Percentiles rank a stretch among this genome's conserved stretches.
phyloP scores from a whole-genome alignment of 148 eudicot species.

The Camellia sinensis region DNA sequence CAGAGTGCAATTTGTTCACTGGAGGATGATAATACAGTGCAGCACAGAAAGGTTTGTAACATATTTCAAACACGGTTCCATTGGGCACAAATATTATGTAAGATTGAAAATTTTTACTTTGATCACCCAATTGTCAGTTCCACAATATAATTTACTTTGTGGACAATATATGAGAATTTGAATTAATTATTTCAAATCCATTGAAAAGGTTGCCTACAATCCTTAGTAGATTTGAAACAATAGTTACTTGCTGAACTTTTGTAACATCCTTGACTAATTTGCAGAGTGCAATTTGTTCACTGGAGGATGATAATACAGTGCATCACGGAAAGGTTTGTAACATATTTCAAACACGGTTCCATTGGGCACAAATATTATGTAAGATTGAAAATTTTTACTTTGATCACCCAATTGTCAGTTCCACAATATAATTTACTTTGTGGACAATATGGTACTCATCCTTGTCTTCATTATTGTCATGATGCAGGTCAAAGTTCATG shows the following conservation, averaged over 20 bases:
- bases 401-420: too few relatives aligned
- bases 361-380: too few relatives aligned
- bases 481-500: slow-evolving; percentile 68
- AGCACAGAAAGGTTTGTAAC: slow-evolving; percentile 64
- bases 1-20: slow-evolving; percentile 90
- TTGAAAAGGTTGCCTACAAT: too few relatives aligned
- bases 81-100: not conserved
- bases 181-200: too few relatives aligned
- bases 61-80: not conserved
- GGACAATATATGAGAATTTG: too few relatives aligned
- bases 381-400: too few relatives aligned
- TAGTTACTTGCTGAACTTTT: not conserved
- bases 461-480: not conserved
- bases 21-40: slow-evolving; percentile 61
- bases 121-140: too few relatives aligned
- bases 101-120: too few relatives aligned
- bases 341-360: not conserved
- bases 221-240: too few relatives aligned
- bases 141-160: too few relatives aligned
- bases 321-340: slow-evolving; percentile 68
- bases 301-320: slow-evolving; percentile 63
- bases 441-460: not conserved
- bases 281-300: slow-evolving; percentile 85
- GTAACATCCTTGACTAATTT: not conserved
- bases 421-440: not conserved